phyloP scores from a whole-genome alignment of 768 basidiomycete species.

The Paxillus rubicundulus region DNA sequence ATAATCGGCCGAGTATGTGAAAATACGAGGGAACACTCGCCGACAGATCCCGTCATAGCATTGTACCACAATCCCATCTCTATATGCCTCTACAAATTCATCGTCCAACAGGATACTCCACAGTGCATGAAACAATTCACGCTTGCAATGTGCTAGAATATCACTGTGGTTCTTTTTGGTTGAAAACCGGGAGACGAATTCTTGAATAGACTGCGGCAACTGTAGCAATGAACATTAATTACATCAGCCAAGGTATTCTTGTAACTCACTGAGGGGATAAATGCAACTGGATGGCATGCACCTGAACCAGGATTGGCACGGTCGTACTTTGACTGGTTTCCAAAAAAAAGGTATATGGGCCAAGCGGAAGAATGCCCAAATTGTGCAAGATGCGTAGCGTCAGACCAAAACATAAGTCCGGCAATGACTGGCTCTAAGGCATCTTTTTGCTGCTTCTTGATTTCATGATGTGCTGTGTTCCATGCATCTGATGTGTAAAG shows the following conservation, averaged over 20 bases:
- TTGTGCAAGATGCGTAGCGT: conserved; percentile 9
- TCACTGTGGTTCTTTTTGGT: not conserved
- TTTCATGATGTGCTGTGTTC: conserved; percentile 14
- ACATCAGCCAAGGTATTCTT: no score
- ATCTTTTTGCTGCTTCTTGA: conserved; percentile 11
- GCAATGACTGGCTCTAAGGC: conserved; percentile 13
- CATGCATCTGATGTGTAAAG: conserved; percentile 19
- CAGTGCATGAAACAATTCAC: conserved; percentile 2
- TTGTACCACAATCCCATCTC: not conserved
- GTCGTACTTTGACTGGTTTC: conserved; percentile 23
- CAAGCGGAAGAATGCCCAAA: conserved; percentile 19
- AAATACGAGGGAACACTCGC: not conserved
- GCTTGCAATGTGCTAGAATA: conserved; percentile 7
- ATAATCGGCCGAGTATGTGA: conserved; percentile 5
- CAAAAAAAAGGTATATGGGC: conserved; percentile 23
- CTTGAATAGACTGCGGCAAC: not conserved
- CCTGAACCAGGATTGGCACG: conserved; percentile 1
- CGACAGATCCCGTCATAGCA: not conserved
- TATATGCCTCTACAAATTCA: not conserved
- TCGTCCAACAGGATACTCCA: conserved; percentile 5
- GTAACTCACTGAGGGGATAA: conserved; percentile 17
- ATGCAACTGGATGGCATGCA: conserved; percentile 22
- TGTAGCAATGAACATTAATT: no score
- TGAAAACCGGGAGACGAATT: not conserved
- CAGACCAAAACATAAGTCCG: conserved; percentile 18